Evolutionary conservation across 2,329 filamentous ascomycete genomes (phyloP).

Genomic region (Aspergillus proliferans): DNA sequence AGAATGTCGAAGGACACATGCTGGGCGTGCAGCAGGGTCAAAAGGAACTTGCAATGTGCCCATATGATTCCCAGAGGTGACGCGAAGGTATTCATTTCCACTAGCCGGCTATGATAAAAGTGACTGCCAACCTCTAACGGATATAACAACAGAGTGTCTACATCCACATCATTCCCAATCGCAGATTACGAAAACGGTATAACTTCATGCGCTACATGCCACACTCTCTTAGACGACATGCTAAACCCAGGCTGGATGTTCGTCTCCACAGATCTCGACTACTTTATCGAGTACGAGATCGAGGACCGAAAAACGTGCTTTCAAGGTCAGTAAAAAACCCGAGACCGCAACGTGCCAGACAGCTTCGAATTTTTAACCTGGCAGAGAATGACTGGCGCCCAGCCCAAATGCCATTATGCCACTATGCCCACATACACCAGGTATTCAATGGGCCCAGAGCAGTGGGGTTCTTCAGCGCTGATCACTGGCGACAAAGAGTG

Average conservation of each 20-base stretch:
- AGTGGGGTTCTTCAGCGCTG: background rate
- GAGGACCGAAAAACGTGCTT: background rate
- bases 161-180: too few species aligned
- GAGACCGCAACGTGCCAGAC: background rate
- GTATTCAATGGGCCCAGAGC: background rate
- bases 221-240: background rate
- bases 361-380: background rate
- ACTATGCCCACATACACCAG: background rate
- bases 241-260: background rate
- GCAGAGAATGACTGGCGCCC: background rate
- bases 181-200: background rate
- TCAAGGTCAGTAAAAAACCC: background rate
- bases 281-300: background rate
- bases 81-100: too few species aligned
- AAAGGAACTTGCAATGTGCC: too few species aligned
- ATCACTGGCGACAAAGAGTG: background rate
- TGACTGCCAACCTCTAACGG: too few species aligned
- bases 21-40: too few species aligned
- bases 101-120: too few species aligned
- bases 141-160: too few species aligned
- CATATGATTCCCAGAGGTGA: too few species aligned
- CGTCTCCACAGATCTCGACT: background rate
- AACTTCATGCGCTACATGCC: background rate
- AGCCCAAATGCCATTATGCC: background rate
- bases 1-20: too few species aligned